Conservation (phyloP, 2,329 filamentous ascomycete genomes). For the Rhytidhysteron rufulum region DNA sequence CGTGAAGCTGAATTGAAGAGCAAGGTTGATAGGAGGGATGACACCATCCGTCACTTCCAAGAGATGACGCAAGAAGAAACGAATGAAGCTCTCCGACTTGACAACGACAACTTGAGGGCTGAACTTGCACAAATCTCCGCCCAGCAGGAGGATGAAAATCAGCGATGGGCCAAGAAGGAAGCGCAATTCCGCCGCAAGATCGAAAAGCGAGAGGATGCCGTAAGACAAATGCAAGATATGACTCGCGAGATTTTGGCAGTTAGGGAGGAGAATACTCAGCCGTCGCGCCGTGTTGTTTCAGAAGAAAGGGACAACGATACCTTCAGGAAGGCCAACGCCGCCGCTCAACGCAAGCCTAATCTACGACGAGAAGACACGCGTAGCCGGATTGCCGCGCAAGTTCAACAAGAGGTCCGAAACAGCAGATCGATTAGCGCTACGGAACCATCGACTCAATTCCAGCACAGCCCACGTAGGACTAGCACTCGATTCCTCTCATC, state of each 20-base stretch:
- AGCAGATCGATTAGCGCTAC: conserved; percentile 19
- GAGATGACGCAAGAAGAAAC: conserved; percentile 34
- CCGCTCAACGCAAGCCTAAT: conserved; percentile 21
- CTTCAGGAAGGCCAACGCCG: conserved; percentile 8
- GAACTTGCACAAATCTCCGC: conserved; percentile 33
- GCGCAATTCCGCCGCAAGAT: conserved; percentile 30
- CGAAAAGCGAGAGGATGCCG: conserved; percentile 23
- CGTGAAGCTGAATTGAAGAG: conserved; percentile 29
- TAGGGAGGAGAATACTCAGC: conserved; percentile 22
- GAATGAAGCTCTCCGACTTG: conserved; percentile 35
- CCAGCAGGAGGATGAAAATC: conserved; percentile 31
- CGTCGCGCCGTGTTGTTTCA: conserved; percentile 7
- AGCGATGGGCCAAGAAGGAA: conserved; percentile 30
- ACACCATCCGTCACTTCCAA: conserved; percentile 36
- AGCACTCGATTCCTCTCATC: conserved; percentile 21
- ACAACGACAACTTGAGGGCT: conserved; percentile 38
- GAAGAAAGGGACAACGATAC: conserved; percentile 15
- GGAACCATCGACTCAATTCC: conserved; percentile 13
- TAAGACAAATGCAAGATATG: conserved; percentile 22
- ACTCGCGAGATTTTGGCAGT: conserved; percentile 27
- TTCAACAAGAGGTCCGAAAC: conserved; percentile 32
- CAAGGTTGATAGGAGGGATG: conserved; percentile 32
- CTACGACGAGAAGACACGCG: conserved; percentile 29
- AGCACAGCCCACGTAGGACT: conserved; percentile 21
- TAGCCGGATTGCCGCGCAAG: conserved; percentile 28